Base-by-base conservation (phyloP, 495 filamentous ascomycete species). In the Hypoxylon fragiforme region DNA sequence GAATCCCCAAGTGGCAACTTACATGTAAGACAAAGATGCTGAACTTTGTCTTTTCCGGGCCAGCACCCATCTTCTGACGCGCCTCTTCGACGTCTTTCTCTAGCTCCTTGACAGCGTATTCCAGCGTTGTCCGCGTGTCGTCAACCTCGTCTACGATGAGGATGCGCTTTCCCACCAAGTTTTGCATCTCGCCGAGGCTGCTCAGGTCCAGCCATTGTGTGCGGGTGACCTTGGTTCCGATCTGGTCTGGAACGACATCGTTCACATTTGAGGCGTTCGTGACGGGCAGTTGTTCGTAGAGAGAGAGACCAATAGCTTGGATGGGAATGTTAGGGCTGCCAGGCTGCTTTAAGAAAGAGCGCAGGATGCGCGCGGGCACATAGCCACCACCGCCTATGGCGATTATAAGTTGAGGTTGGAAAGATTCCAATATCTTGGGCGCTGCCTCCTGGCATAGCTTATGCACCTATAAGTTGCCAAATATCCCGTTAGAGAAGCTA, bases 71-170 rank as follows among this genome's bases (percentile, higher is more conserved):
- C 65, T 84, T 82, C 70, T 85, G 80, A 56, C 88, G 81, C 19
- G 90, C 91, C 40, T 76, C 62, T 76, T 92, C 82, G n/a, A 97
- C 94, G 65, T 99, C 94, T 79, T 97, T 97, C 77, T 94, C 81
- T 50, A 99, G 78, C 76, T 99, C 94, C 66, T 85, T 84, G 31
- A 99, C 92, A 22, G 95, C 95, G 64, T 97, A 99, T 70, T 97
- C 90, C 41, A 99, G 78, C 3, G 94, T 99, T 11, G 94, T 99
- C 59, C 94, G 83, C 21, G 94, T 97, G 71, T 99, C 94, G 70
- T 99, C 94, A 8, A 99, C 94, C 79, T 99, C 94, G 65, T 99
- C 94, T 4, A 99, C 95, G 56, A 99, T 99, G 39, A 99, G 79
- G 47, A 99, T 89, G 70, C 92, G 90, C 84, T 96, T 96, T 67